A percentile compares a stretch with the other conserved stretches of the same genome.
Evolutionary conservation across 805 yeast species (phyloP).

Genomic region (Cyberlindnera euphorbiae): DNA sequence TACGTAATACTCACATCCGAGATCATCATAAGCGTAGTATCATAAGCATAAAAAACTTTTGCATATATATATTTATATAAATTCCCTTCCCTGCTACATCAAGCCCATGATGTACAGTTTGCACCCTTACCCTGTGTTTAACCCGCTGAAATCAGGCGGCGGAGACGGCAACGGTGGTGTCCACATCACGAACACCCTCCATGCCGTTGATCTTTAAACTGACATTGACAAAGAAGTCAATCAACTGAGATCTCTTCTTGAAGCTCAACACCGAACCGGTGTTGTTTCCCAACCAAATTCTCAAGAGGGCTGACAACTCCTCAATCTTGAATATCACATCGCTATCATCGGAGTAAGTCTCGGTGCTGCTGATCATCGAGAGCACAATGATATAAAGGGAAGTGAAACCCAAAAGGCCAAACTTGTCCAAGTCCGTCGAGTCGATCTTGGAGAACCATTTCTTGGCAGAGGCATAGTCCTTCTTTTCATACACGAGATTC

Average conservation of each 20-base stretch:
- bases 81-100: no score
- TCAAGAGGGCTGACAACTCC: slow-evolving; percentile 27
- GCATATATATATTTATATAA: background rate
- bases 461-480: slow-evolving; percentile 21
- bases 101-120: no score
- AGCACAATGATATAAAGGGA: slow-evolving; percentile 25
- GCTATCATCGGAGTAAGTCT: slow-evolving; percentile 13
- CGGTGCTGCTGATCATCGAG: slow-evolving; percentile 18
- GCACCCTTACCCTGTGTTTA: no score
- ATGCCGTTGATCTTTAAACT: slow-evolving; percentile 24
- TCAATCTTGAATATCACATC: slow-evolving; percentile 25
- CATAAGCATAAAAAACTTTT: slow-evolving; percentile 3
- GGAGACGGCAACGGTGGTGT: slow-evolving; percentile 2
- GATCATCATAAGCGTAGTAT: background rate
- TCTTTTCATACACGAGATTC: slow-evolving; percentile 22
- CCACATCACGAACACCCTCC: slow-evolving; percentile 9
- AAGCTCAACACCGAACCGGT: slow-evolving; percentile 26
- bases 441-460: slow-evolving; percentile 22
- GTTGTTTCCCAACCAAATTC: slow-evolving; percentile 33
- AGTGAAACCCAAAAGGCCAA: slow-evolving; percentile 28
- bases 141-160: no score
- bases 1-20: no score
- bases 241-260: slow-evolving; percentile 28
- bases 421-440: slow-evolving; percentile 7
- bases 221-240: slow-evolving; percentile 28